Percentiles rank a stretch among this genome's conserved stretches.
These are phyloP conservation scores for Moricandia moricandioides DNA, from an alignment of 345 rosid genomes.

Conservation along the genomic window DNA sequence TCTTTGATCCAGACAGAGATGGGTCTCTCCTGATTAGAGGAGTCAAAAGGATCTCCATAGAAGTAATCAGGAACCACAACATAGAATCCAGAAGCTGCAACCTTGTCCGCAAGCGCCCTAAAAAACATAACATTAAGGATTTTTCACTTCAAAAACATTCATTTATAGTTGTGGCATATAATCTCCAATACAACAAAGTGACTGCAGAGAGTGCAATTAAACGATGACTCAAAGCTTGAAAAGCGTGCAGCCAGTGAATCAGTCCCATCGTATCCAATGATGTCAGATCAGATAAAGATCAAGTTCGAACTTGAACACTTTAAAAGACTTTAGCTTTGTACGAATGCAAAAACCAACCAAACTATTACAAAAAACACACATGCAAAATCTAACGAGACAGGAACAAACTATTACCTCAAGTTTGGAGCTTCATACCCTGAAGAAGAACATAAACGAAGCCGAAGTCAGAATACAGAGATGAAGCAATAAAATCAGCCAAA, in stretches of 20 bases:
- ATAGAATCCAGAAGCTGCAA: slow-evolving; percentile 68
- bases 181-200: not conserved
- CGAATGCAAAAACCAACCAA: not conserved
- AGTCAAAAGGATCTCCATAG: slow-evolving; percentile 48
- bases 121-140: not conserved
- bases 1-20: slow-evolving; percentile 51
- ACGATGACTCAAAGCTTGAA: not conserved
- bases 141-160: not conserved
- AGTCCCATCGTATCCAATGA: not conserved
- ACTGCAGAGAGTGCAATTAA: not conserved
- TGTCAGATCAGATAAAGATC: not conserved
- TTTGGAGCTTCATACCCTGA: slow-evolving; percentile 65
- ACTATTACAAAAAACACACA: not conserved
- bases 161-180: too few relatives aligned
- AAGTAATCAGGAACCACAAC: slow-evolving; percentile 76
- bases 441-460: slow-evolving; percentile 5
- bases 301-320: not conserved
- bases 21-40: slow-evolving; percentile 40
- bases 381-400: not conserved
- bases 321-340: slow-evolving; percentile 4
- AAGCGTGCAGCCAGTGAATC: not conserved
- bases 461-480: slow-evolving; percentile 1
- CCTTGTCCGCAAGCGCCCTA: slow-evolving; percentile 76
- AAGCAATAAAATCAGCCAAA: slow-evolving; percentile 1
- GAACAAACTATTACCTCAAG: slow-evolving; percentile 42